A percentile compares a stretch with the other conserved stretches of the same genome.
Evolutionary conservation across 2,329 filamentous ascomycete species (phyloP).

Genomic region (Paracamarosporium sp.): DNA sequence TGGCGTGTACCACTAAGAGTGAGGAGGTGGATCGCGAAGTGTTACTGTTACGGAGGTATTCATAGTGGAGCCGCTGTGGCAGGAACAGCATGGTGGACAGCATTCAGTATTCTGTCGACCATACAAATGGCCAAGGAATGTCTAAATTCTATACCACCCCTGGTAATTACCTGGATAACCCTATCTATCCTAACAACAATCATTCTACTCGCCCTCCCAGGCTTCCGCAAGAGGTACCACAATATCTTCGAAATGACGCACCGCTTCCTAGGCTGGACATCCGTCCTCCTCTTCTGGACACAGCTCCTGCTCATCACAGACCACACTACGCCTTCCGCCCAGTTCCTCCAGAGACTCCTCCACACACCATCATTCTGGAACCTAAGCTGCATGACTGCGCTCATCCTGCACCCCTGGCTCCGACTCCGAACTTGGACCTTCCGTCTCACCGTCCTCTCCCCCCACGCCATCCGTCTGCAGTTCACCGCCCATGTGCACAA

Average conservation of each 20-base stretch:
- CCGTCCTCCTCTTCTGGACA: slow-evolving; percentile 36
- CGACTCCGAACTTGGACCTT: slow-evolving; percentile 73
- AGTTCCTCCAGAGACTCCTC: slow-evolving; percentile 10
- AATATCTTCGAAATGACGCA: slow-evolving; percentile 44
- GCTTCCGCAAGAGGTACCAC: slow-evolving; percentile 30
- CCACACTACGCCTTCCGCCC: not conserved
- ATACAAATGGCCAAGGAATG: slow-evolving; percentile 24
- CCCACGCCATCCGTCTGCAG: slow-evolving; percentile 74
- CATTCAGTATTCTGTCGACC: slow-evolving; percentile 44
- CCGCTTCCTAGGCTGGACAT: slow-evolving; percentile 43
- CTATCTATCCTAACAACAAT: slow-evolving; percentile 29
- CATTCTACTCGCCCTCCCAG: slow-evolving; percentile 31
- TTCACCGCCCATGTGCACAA: slow-evolving; percentile 33
- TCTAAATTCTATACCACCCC: slow-evolving; percentile 14
- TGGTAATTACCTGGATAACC: slow-evolving; percentile 29
- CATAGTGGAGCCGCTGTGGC: slow-evolving; percentile 42
- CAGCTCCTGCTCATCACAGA: slow-evolving; percentile 27
- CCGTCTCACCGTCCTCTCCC: slow-evolving; percentile 70
- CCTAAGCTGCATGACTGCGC: slow-evolving; percentile 67
- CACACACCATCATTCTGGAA: slow-evolving; percentile 64
- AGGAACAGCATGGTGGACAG: slow-evolving; percentile 51
- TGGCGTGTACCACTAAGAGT: slow-evolving; percentile 31
- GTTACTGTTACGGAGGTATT: slow-evolving; percentile 43
- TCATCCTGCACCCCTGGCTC: slow-evolving; percentile 76
- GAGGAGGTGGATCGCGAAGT: slow-evolving; percentile 29